A percentile compares a stretch with the other conserved stretches of the same genome.
Conservation (phyloP, 495 filamentous ascomycete species). For the Cetradonia linearis region DNA sequence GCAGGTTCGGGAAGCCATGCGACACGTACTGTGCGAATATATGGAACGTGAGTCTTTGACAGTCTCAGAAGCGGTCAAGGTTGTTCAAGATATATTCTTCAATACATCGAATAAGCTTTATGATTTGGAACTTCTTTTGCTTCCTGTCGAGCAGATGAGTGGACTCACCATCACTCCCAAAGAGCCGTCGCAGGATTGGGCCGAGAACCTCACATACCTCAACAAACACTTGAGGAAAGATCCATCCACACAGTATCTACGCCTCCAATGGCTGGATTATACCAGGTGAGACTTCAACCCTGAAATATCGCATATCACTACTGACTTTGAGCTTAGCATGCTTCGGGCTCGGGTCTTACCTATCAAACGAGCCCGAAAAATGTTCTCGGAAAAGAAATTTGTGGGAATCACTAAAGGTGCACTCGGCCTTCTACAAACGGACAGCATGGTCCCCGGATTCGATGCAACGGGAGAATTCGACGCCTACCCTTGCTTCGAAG, state of each 20-base stretch:
- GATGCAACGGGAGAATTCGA: slow-evolving; percentile 47
- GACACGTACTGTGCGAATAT: slow-evolving; percentile 57
- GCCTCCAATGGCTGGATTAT: slow-evolving; percentile 73
- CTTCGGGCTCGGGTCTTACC: slow-evolving; percentile 62
- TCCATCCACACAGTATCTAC: slow-evolving; percentile 44
- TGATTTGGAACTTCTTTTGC: slow-evolving; percentile 29
- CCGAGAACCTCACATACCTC: slow-evolving; percentile 8
- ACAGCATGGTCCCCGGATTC: slow-evolving; percentile 37
- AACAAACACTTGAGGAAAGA: slow-evolving; percentile 31
- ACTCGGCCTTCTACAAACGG: slow-evolving; percentile 50
- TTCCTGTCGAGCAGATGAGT: neutral
- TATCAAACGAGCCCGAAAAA: slow-evolving; percentile 49
- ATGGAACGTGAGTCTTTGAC: slow-evolving; percentile 48
- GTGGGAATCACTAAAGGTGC: slow-evolving; percentile 46
- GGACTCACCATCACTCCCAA: neutral
- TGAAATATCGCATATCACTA: too few relatives aligned
- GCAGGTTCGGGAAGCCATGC: slow-evolving; percentile 67
- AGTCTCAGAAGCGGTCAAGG: slow-evolving; percentile 46
- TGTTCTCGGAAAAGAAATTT: slow-evolving; percentile 43
- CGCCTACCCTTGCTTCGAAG: slow-evolving; percentile 50
- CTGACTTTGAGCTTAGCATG: slow-evolving; percentile 28
- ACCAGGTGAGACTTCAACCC: slow-evolving; percentile 33
- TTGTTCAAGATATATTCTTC: slow-evolving; percentile 54
- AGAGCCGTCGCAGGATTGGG: slow-evolving; percentile 4
- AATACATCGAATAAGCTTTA: slow-evolving; percentile 63